phyloP scores from a whole-genome alignment of 2,329 filamentous ascomycete species.

The Arthrobotrys conoides region DNA sequence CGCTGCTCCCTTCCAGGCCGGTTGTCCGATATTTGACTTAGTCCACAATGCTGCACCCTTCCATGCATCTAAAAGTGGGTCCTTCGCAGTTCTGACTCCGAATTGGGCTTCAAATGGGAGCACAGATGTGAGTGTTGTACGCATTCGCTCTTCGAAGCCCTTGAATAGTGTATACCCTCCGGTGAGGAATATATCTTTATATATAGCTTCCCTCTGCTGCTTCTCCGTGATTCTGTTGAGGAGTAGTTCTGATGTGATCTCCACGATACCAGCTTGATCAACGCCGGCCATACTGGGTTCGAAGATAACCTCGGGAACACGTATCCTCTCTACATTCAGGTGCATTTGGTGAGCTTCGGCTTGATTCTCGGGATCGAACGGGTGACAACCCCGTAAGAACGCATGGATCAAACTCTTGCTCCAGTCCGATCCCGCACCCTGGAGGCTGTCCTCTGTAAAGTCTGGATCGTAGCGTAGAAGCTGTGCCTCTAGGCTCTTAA shows the following conservation, averaged over 20 bases:
- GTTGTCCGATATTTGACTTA: conserved; percentile 69
- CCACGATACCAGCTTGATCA: conserved; percentile 92
- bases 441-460: conserved; percentile 92
- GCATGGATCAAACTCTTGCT: conserved; percentile 91
- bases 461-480: conserved; percentile 86
- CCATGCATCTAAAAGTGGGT: conserved; percentile 91
- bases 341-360: conserved; percentile 89
- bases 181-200: conserved; percentile 91
- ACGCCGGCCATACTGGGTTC: conserved; percentile 91
- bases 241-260: conserved; percentile 91
- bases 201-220: conserved; percentile 67
- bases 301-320: conserved; percentile 93
- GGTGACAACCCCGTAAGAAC: conserved; percentile 87
- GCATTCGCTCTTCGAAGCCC: conserved; percentile 86
- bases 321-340: conserved; percentile 95
- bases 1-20: conserved; percentile 75
- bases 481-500: conserved; percentile 85
- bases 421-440: conserved; percentile 95
- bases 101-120: conserved; percentile 79
- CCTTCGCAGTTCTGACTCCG: conserved; percentile 79
- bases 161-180: conserved; percentile 91
- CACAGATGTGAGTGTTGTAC: conserved; percentile 78
- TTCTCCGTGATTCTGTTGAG: conserved; percentile 79
- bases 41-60: conserved; percentile 91
- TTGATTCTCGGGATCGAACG: conserved; percentile 84